Conservation (phyloP, 2,329 filamentous ascomycete genomes). For the Lachnellula hyalina region DNA sequence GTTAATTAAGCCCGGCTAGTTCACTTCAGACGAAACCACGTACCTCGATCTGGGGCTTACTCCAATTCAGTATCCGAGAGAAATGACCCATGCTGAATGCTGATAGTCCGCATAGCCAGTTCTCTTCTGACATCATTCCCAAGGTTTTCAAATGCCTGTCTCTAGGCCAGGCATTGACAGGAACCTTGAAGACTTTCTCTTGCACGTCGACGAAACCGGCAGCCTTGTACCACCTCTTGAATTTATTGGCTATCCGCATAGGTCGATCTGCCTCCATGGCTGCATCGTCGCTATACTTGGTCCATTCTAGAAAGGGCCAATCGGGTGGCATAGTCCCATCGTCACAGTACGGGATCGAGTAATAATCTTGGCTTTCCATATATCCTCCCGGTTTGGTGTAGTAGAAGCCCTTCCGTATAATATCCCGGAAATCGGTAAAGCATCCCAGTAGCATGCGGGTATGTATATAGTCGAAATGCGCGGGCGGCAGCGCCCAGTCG, state of each 20-base stretch:
- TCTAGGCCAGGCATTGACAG: slow-evolving; percentile 50
- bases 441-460: slow-evolving; percentile 34
- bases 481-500: slow-evolving; percentile 41
- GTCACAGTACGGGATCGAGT: slow-evolving; percentile 36
- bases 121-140: slow-evolving; percentile 25
- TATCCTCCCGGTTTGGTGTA: slow-evolving; percentile 42
- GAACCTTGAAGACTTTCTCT: slow-evolving; percentile 48
- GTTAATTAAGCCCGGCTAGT: not conserved
- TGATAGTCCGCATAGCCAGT: slow-evolving; percentile 22
- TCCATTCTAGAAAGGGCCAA: slow-evolving; percentile 25
- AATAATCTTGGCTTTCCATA: slow-evolving; percentile 42
- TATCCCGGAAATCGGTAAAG: slow-evolving; percentile 21
- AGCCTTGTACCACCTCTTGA: slow-evolving; percentile 30
- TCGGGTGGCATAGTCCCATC: slow-evolving; percentile 34
- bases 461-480: slow-evolving; percentile 55
- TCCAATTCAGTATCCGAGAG: slow-evolving; percentile 25
- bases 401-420: slow-evolving; percentile 17
- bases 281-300: slow-evolving; percentile 16
- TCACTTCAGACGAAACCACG: not conserved
- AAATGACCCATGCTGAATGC: slow-evolving; percentile 27
- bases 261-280: slow-evolving; percentile 19
- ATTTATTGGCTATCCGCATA: slow-evolving; percentile 20
- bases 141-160: slow-evolving; percentile 23
- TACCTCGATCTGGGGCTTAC: slow-evolving; percentile 29
- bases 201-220: slow-evolving; percentile 52